Conservation (phyloP, 371 early-diverging fungal species). For the Syncephalastrum sp. region DNA sequence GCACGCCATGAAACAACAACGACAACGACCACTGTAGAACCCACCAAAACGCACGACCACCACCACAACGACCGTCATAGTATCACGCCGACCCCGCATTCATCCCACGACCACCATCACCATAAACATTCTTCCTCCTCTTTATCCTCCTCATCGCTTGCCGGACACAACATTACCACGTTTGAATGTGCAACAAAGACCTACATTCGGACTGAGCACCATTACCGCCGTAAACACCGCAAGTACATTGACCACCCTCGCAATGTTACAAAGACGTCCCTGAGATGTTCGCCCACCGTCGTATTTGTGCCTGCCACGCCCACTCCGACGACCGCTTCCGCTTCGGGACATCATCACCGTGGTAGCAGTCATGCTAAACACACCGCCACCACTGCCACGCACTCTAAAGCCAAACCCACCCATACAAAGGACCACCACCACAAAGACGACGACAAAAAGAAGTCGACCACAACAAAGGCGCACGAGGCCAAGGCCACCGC, state of each 20-base stretch:
- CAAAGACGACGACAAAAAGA: conserved; percentile 5
- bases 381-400: not conserved
- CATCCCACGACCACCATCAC: not conserved
- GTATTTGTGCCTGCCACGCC: conserved; percentile 21
- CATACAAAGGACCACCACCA: not conserved
- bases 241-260: not conserved
- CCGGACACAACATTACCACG: conserved; percentile 14
- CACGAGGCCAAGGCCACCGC: conserved; percentile 1
- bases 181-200: conserved; percentile 14
- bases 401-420: not conserved
- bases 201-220: conserved; percentile 8
- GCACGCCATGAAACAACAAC: conserved; percentile 13
- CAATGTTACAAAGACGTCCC: conserved; percentile 4
- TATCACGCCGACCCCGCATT: no score
- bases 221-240: conserved; percentile 1
- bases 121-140: not conserved
- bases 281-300: conserved; percentile 22
- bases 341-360: not conserved
- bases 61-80: not conserved
- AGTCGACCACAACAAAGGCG: not conserved
- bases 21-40: not conserved
- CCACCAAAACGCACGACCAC: not conserved
- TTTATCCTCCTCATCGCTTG: conserved; percentile 4
- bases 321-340: conserved; percentile 2
- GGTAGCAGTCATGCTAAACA: not conserved